Conservation (phyloP, 805 yeast species). For the Teunomyces pallodes region DNA sequence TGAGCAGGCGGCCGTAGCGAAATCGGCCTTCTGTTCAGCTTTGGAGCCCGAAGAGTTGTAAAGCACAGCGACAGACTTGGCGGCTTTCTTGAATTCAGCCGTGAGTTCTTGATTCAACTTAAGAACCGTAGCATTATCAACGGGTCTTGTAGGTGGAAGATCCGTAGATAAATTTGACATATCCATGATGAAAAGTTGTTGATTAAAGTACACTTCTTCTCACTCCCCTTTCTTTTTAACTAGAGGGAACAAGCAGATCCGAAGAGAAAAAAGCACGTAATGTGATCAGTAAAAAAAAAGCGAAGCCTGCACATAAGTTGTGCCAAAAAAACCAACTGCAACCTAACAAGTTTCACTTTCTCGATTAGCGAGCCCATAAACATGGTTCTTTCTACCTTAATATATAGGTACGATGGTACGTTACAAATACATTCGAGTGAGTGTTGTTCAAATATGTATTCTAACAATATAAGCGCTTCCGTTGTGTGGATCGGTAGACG, state of each 20-base stretch:
- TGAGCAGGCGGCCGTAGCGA: conserved; percentile 41
- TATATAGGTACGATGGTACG: conserved; percentile 63
- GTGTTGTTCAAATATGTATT: too few species aligned
- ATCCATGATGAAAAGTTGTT: conserved; percentile 43
- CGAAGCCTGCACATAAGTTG: neutral
- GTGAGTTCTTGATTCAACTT: conserved; percentile 54
- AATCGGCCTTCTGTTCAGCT: conserved; percentile 24
- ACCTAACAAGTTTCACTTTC: neutral
- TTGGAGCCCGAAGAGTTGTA: conserved; percentile 26
- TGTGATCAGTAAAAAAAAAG: neutral
- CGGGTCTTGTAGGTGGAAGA: conserved; percentile 52
- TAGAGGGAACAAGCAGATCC: neutral
- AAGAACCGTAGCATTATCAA: conserved; percentile 45
- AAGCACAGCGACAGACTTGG: conserved; percentile 62
- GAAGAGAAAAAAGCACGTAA: neutral
- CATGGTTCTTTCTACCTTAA: conserved; percentile 67
- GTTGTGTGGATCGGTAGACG: conserved; percentile 86
- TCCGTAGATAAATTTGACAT: conserved; percentile 56
- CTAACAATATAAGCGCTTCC: conserved; percentile 60
- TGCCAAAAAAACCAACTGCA: neutral
- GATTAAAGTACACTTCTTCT: neutral
- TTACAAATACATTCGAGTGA: neutral
- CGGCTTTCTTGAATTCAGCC: conserved; percentile 67
- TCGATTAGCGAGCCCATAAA: neutral
- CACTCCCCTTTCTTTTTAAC: neutral